Evolutionary conservation across 352 stramenopile species (phyloP), one percentile per base, ranked within the genome.

Genomic region (Globisporangium nagaii): DNA sequence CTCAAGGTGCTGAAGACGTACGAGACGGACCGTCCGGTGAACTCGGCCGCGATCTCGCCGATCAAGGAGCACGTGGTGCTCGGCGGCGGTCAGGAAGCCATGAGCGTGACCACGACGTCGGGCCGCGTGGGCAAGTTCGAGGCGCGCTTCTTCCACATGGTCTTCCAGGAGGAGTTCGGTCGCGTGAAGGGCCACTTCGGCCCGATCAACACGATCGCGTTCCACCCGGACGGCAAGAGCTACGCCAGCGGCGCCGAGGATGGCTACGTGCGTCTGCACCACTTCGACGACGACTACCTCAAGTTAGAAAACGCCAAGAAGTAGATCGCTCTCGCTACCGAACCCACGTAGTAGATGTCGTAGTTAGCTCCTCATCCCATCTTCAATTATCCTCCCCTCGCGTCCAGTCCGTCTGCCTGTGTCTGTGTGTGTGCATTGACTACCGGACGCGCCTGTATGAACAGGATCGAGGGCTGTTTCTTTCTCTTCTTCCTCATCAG

Each of bases 141-240:
- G 70, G 98, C 96, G 2, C 84, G 96, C 44, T 99, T 99, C 77
- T 99, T 98, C 79, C 92, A 99, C 75, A 92, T 98, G 71, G 93
- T 99, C 11, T 98, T 98, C 69, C 94, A 98, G 70, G 94, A 98
- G 61, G 96, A 99, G 72, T 99, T 99, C 71, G 97, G 92, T 6
- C 87, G 88, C 53, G 96, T 99, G 34, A 99, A 99, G 79, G 97
- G 97, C 53, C 97, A 99, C 71, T 99, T 99, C 73, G 97, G 97
- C 46, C 97, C 97, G 27, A 99, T 99, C 68, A 99, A 99, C 84
- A 97, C 96, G 42, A 93, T 99, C 44, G 92, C 90, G 49, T 98
- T 99, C 70, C 97, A 98, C 71, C 97, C 97, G 6, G 96, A 98
- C 68, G 97, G 97, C 62, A 96, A 93, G 70, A 98, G 91, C 75